Evolutionary conservation across 805 yeast species (phyloP).

Genomic region (Candida coleopterorum): DNA sequence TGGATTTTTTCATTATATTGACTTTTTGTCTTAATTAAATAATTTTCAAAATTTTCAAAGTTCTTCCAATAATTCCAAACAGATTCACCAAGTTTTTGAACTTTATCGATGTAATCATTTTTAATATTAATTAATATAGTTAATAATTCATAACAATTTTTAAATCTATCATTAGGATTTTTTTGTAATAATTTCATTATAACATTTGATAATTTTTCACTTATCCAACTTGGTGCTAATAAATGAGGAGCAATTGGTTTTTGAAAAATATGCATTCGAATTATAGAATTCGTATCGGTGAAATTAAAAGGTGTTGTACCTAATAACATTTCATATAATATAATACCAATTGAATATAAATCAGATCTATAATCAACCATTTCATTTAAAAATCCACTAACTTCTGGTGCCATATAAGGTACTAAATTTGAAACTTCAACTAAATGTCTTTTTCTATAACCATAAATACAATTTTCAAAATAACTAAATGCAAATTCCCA

Average conservation of each 20-base stretch:
- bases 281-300: conserved; percentile 33
- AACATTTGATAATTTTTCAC: conserved; percentile 23
- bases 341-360: conserved; percentile 46
- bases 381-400: conserved; percentile 33
- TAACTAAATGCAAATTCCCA: conserved; percentile 47
- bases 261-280: conserved; percentile 36
- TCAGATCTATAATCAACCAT: conserved; percentile 45
- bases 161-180: conserved; percentile 35
- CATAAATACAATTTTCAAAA: conserved; percentile 38
- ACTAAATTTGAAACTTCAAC: conserved; percentile 33
- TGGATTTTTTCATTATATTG: conserved; percentile 3
- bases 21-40: conserved; percentile 2
- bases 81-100: conserved; percentile 5
- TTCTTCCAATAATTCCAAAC: conserved; percentile 7
- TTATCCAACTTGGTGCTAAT: conserved; percentile 22
- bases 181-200: conserved; percentile 42
- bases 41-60: not conserved
- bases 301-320: conserved; percentile 43
- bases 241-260: conserved; percentile 38
- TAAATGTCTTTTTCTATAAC: conserved; percentile 39
- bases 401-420: conserved; percentile 50
- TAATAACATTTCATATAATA: conserved; percentile 43
- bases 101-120: conserved; percentile 14
- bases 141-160: conserved; percentile 20
- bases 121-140: conserved; percentile 29